A percentile compares a stretch with the other conserved stretches of the same genome.
Conservation (phyloP, 768 basidiomycete genomes). For the Boletus insuetus region DNA sequence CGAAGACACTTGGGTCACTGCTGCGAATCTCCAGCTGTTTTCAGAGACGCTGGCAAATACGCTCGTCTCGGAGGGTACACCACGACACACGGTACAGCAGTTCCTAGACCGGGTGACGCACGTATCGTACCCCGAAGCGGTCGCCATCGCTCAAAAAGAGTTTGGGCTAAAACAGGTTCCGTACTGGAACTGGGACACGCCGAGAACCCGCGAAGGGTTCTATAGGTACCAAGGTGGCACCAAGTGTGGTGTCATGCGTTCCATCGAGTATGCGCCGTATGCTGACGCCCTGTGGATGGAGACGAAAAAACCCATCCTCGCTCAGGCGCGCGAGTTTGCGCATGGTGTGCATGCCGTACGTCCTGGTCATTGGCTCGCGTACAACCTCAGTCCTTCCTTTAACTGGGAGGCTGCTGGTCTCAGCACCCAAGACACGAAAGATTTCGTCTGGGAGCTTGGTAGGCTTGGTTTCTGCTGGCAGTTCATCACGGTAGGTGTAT, state of each 20-base stretch:
- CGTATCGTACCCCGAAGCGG: conserved; percentile 66
- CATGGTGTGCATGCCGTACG: conserved; percentile 77
- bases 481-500: conserved; percentile 85
- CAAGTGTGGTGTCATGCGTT: conserved; percentile 88
- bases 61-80: conserved; percentile 55
- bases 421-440: conserved; percentile 78
- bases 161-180: conserved; percentile 73
- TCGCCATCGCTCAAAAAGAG: conserved; percentile 73
- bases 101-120: conserved; percentile 65
- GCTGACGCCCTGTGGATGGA: conserved; percentile 95
- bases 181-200: conserved; percentile 94
- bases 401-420: conserved; percentile 96
- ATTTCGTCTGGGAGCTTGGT: conserved; percentile 89
- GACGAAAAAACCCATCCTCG: conserved; percentile 90
- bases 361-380: conserved; percentile 94
- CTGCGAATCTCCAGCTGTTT: conserved; percentile 81
- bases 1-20: conserved; percentile 82
- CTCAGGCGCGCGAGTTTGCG: conserved; percentile 91
- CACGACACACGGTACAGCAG: conserved; percentile 47
- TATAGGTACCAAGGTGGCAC: conserved; percentile 98
- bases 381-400: conserved; percentile 93
- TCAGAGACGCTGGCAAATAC: conserved; percentile 69
- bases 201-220: conserved; percentile 92
- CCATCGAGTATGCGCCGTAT: conserved; percentile 90
- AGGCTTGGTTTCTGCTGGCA: conserved; percentile 98